phyloP scores from a whole-genome alignment of 108 stramenopile genomes.

The Poteriospumella lacustris region DNA sequence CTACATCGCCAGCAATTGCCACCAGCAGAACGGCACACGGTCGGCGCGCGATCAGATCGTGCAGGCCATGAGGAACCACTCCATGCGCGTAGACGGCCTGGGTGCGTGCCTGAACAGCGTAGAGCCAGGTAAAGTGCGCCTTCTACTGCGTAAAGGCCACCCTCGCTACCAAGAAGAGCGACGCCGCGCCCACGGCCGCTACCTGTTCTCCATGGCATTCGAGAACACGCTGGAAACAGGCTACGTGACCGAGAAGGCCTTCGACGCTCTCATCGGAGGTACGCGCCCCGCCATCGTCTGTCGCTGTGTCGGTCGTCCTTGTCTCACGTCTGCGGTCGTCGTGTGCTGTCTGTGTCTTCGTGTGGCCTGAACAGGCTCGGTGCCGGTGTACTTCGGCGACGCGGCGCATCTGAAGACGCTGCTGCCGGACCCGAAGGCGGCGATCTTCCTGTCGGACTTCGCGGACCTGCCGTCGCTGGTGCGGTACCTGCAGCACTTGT shows the following conservation, averaged over 20 bases:
- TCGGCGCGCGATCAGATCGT: not conserved
- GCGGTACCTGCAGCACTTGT: not conserved
- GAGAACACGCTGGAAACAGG: slow-evolving; percentile 18
- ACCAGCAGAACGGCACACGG: not conserved
- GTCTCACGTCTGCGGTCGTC: not conserved
- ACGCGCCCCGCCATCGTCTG: slow-evolving; percentile 18
- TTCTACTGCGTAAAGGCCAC: too few relatives aligned
- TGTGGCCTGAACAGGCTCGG: not conserved
- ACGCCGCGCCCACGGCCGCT: too few relatives aligned
- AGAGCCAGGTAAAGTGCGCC: too few relatives aligned
- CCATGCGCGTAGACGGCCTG: not conserved
- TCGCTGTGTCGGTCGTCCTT: not conserved
- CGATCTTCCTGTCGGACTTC: not conserved
- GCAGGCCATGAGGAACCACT: not conserved
- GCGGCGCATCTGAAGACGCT: not conserved
- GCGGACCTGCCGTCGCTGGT: not conserved
- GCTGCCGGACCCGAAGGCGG: not conserved
- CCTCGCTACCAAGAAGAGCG: not conserved
- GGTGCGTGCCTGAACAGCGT: not conserved
- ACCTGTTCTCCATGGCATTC: slow-evolving; percentile 10
- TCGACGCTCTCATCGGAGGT: not conserved
- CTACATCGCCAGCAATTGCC: not conserved
- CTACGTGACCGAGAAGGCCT: slow-evolving; percentile 22
- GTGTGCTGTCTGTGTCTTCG: not conserved
- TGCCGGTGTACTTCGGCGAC: slow-evolving; percentile 1